These are phyloP conservation scores for Licmophora abbreviata DNA, from an alignment of 108 stramenopile species.

Conservation along the genomic window DNA sequence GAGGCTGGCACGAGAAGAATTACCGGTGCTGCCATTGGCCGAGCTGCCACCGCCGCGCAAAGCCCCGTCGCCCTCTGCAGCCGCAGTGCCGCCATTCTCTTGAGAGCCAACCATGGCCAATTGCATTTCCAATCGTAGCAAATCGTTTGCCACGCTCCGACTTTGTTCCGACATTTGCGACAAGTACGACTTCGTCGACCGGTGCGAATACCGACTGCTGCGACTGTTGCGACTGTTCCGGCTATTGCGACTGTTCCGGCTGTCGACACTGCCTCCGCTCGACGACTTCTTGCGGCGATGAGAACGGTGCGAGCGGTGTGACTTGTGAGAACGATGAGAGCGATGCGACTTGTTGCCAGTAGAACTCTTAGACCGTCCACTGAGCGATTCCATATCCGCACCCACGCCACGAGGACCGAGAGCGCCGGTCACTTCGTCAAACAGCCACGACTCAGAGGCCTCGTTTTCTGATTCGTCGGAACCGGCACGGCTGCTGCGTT, in stretches of 20 bases:
- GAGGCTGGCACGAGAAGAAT: conserved; percentile 8
- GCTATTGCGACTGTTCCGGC: conserved; percentile 30
- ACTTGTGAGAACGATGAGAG: conserved; percentile 42
- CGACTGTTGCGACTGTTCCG: conserved; percentile 43
- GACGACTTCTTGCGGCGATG: conserved; percentile 19
- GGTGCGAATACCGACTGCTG: conserved; percentile 60
- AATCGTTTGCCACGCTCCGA: conserved; percentile 79
- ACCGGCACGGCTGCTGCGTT: conserved; percentile 7
- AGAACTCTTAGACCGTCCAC: conserved; percentile 58
- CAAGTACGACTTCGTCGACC: conserved; percentile 68
- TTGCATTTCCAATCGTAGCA: conserved; percentile 77
- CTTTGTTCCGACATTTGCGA: conserved; percentile 83
- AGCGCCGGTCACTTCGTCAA: conserved; percentile 78
- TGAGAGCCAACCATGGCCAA: conserved; percentile 72
- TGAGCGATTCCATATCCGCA: conserved; percentile 79
- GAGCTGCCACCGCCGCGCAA: conserved; percentile 8
- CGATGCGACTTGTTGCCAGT: conserved; percentile 59
- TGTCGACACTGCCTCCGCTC: conserved; percentile 10
- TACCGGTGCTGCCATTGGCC: conserved; percentile 11
- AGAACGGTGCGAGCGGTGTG: conserved; percentile 9
- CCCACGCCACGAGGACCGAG: conserved; percentile 70
- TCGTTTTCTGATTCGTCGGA: conserved; percentile 34
- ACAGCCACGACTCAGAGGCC: conserved; percentile 63
- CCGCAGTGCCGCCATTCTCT: conserved; percentile 16
- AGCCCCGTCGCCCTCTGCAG: conserved; percentile 12